These are phyloP conservation scores for Phytophthora parvispora DNA, from an alignment of 352 stramenopile genomes.

Conservation along the genomic window DNA sequence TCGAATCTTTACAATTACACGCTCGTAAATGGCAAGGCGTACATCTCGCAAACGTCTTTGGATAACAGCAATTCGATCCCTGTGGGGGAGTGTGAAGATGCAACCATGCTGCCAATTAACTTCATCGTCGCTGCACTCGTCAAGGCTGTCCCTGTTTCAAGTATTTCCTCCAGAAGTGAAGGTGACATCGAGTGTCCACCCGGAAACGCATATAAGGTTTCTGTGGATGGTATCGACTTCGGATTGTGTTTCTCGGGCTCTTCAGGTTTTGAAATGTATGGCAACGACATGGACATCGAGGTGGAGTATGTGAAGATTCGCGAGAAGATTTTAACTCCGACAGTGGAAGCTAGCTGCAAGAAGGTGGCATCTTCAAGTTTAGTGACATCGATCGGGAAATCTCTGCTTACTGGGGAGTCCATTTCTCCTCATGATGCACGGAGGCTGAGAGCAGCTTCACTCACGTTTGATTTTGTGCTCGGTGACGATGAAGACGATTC, in stretches of 20 bases:
- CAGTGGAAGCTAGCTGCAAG: slow-evolving; percentile 5
- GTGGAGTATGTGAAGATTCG: slow-evolving; percentile 20
- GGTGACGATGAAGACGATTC: neutral
- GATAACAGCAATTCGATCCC: neutral
- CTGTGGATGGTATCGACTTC: slow-evolving; percentile 34
- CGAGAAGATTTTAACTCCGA: slow-evolving; percentile 16
- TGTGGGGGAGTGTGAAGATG: slow-evolving; percentile 13
- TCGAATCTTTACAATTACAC: slow-evolving; percentile 32
- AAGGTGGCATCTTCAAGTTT: slow-evolving; percentile 7
- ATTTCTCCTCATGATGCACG: neutral
- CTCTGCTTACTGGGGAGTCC: slow-evolving; percentile 24
- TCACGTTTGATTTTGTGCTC: slow-evolving; percentile 25
- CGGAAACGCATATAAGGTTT: slow-evolving; percentile 29
- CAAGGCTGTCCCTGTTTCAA: slow-evolving; percentile 17
- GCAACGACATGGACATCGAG: slow-evolving; percentile 27
- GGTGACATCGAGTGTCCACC: slow-evolving; percentile 22
- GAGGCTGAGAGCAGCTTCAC: slow-evolving; percentile 1
- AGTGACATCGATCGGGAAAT: slow-evolving; percentile 17
- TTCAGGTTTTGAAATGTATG: slow-evolving; percentile 20
- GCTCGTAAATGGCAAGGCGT: slow-evolving; percentile 32
- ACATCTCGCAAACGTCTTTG: slow-evolving; percentile 15
- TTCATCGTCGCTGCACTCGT: slow-evolving; percentile 30
- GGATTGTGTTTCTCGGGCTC: slow-evolving; percentile 26
- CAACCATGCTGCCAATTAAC: slow-evolving; percentile 30
- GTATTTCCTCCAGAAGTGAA: slow-evolving; percentile 4